Conservation (phyloP, 306 rosid genomes). For the Rosa chinensis region DNA sequence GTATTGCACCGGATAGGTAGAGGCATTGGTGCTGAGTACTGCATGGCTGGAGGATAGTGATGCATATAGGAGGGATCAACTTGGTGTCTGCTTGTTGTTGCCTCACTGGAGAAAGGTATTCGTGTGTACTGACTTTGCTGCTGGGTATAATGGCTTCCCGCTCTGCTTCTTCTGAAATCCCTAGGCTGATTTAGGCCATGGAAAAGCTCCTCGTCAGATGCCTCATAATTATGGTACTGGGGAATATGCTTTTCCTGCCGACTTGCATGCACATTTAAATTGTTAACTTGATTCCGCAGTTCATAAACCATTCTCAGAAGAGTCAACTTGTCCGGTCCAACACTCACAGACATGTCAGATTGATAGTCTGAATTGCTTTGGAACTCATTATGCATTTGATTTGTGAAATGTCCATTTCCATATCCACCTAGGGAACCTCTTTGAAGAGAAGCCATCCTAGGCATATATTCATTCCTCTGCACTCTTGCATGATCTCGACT, state of each 20-base stretch:
- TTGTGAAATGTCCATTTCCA: conserved; percentile 40
- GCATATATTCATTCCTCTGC: conserved; percentile 42
- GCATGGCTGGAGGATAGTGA: conserved; percentile 45
- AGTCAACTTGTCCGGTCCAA: conserved; percentile 56
- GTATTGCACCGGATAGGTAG: conserved; percentile 32
- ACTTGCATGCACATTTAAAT: conserved; percentile 33
- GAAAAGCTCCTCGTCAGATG: conserved; percentile 39
- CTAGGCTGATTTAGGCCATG: conserved; percentile 41
- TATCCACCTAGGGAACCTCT: conserved; percentile 36
- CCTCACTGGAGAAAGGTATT: conserved; percentile 70
- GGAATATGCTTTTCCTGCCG: conserved; percentile 40
- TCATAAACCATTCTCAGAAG: conserved; percentile 57
- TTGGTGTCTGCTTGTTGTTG: conserved; percentile 51
- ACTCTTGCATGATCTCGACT: conserved; percentile 36
- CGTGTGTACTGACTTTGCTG: conserved; percentile 40
- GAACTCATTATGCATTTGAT: conserved; percentile 42
- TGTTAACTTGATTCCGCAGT: conserved; percentile 62
- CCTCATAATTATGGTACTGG: conserved; percentile 35
- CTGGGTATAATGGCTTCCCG: conserved; percentile 35
- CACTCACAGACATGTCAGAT: conserved; percentile 32
- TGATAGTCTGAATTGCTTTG: conserved; percentile 42
- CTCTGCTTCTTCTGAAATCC: conserved; percentile 39
- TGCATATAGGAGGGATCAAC: conserved; percentile 44
- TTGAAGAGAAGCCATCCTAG: conserved; percentile 39
- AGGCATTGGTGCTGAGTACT: conserved; percentile 49